Conservation (phyloP, 2,329 filamentous ascomycete genomes). For the Truncatella angustata region DNA sequence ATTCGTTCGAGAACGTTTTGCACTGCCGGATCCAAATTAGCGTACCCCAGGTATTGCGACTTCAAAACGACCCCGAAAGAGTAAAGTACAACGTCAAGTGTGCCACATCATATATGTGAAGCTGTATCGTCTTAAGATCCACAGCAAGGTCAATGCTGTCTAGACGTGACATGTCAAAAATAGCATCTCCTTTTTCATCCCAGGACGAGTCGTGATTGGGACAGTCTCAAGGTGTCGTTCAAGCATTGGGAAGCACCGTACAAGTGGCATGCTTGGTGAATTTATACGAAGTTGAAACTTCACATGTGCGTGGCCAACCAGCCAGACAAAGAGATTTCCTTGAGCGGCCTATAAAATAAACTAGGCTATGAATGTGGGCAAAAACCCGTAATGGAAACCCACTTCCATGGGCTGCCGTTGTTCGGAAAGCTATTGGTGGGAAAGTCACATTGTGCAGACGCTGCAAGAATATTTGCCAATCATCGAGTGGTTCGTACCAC, state of each 20-base stretch:
- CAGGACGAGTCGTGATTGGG: background rate
- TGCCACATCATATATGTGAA: constrained; percentile 7
- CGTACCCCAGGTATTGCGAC: constrained; percentile 3
- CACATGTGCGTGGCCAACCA: background rate
- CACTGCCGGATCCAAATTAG: constrained; percentile 5
- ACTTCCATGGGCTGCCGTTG: background rate
- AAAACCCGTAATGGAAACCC: too few relatives aligned
- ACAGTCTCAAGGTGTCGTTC: background rate
- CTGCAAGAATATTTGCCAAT: background rate
- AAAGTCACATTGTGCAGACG: background rate
- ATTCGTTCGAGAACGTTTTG: constrained; percentile 7
- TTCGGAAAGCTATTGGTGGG: background rate
- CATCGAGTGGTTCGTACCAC: constrained; percentile 1
- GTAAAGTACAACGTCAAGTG: background rate
- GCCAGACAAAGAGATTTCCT: too few relatives aligned
- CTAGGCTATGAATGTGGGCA: too few relatives aligned
- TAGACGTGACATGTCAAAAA: background rate
- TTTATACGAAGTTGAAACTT: background rate
- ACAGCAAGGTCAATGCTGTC: constrained; percentile 2
- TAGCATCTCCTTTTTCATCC: background rate
- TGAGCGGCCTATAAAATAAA: too few relatives aligned
- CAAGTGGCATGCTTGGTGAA: too few relatives aligned
- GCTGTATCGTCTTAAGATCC: background rate
- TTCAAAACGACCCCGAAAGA: background rate
- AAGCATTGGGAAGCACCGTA: background rate